phyloP scores from a whole-genome alignment of 805 yeast genomes.

The Hanseniaspora guilliermondii region DNA sequence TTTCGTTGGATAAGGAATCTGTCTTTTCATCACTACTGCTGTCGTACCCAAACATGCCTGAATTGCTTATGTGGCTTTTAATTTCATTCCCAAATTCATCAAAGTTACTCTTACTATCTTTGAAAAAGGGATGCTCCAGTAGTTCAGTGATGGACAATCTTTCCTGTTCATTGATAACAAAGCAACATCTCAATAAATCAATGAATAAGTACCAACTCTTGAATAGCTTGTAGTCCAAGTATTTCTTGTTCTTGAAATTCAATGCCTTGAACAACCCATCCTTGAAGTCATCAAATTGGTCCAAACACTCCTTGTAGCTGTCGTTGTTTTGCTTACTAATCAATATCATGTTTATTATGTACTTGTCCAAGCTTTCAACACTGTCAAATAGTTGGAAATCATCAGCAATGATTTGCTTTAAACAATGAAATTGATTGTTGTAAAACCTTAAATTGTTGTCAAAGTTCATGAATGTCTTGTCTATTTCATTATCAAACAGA shows the following conservation, averaged over 20 bases:
- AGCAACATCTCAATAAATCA: constrained; percentile 53
- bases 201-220: constrained; percentile 74
- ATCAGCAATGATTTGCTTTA: constrained; percentile 6
- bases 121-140: constrained; percentile 72
- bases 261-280: constrained; percentile 6
- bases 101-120: constrained; percentile 39
- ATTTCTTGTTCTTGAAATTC: constrained; percentile 1
- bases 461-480: constrained; percentile 1
- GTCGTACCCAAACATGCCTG: constrained; percentile 11
- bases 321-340: background rate
- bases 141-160: constrained; percentile 69
- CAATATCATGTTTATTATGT: background rate
- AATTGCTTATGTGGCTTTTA: background rate
- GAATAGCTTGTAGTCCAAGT: constrained; percentile 45
- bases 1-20: background rate
- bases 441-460: constrained; percentile 1
- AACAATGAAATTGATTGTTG: constrained; percentile 4
- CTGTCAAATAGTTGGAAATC: background rate
- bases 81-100: background rate
- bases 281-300: background rate
- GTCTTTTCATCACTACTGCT: background rate
- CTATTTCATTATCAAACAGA: background rate
- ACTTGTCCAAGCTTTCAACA: constrained; percentile 6
- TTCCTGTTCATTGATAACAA: constrained; percentile 58
- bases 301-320: background rate